Percentiles rank a stretch among this genome's conserved stretches.
Conservation (phyloP, 176 grass and related monocot species). For the Olyra latifolia region DNA sequence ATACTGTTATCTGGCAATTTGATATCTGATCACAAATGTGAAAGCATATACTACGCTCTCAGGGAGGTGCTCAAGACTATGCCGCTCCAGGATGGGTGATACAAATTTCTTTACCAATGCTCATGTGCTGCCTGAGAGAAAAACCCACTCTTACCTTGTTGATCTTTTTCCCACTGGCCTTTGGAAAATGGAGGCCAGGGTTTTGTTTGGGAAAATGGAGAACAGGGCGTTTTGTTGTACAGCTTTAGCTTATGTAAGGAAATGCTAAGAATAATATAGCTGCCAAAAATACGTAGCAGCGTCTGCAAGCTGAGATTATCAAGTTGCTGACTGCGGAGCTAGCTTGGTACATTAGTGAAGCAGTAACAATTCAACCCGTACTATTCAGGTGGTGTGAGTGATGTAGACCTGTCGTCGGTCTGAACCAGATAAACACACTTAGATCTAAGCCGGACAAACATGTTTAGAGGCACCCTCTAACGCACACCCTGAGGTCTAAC, state of each 20-base stretch:
- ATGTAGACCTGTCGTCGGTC: no score
- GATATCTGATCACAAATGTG: constrained; percentile 92
- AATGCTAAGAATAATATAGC: not conserved
- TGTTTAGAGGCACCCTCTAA: no score
- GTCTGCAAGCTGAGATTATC: no score
- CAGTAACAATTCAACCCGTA: no score
- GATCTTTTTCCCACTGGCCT: constrained; percentile 12
- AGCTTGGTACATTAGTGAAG: no score
- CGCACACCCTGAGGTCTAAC: no score
- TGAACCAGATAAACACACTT: no score
- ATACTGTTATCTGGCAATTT: constrained; percentile 77
- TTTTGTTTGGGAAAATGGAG: not conserved
- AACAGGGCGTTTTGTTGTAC: not conserved
- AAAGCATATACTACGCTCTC: constrained; percentile 73
- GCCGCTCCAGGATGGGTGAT: constrained; percentile 28
- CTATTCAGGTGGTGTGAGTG: no score
- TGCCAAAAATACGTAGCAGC: no score
- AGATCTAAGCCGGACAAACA: no score
- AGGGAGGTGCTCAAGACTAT: constrained; percentile 84
- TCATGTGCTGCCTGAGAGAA: not conserved
- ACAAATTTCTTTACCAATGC: not conserved
- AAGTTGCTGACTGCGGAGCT: no score
- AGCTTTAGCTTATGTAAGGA: not conserved
- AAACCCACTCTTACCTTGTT: not conserved
- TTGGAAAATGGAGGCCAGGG: not conserved